Evolutionary conservation across 768 basidiomycete species (phyloP).

Genomic region (Mycena metata): DNA sequence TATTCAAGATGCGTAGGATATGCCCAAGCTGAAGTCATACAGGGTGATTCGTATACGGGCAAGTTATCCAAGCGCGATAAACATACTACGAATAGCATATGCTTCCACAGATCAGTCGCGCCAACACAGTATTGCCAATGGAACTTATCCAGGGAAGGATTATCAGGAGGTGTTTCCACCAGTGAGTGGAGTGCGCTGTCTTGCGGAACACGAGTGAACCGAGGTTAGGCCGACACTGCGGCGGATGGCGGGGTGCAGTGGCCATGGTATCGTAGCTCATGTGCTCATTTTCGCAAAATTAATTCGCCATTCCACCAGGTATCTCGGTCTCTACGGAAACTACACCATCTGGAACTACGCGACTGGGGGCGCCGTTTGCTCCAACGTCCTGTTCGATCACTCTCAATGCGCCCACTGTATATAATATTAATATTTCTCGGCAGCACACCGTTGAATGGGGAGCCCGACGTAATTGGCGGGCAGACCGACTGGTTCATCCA

Average conservation of each 20-base stretch:
- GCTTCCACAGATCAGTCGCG: conserved; percentile 40
- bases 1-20: background rate
- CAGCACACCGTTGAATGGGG: conserved; percentile 17
- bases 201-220: background rate
- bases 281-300: background rate
- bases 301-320: conserved; percentile 15
- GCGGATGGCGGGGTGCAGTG: conserved; percentile 44
- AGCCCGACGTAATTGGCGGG: conserved; percentile 39
- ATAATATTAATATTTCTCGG: background rate
- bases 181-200: conserved; percentile 13
- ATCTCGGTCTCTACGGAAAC: conserved; percentile 42
- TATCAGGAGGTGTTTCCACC: conserved; percentile 44
- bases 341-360: conserved; percentile 44
- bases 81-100: background rate
- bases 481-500: conserved; percentile 43
- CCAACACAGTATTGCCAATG: conserved; percentile 40
- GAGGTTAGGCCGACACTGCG: conserved; percentile 36
- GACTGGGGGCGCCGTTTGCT: conserved; percentile 42
- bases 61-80: background rate
- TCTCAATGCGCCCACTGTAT: background rate
- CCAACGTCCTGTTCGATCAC: conserved; percentile 29
- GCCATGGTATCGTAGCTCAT: conserved; percentile 35
- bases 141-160: conserved; percentile 41
- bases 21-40: background rate
- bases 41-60: conserved; percentile 38